Base-by-base conservation (phyloP, 257 asterid species). In the Ballota nigra region DNA sequence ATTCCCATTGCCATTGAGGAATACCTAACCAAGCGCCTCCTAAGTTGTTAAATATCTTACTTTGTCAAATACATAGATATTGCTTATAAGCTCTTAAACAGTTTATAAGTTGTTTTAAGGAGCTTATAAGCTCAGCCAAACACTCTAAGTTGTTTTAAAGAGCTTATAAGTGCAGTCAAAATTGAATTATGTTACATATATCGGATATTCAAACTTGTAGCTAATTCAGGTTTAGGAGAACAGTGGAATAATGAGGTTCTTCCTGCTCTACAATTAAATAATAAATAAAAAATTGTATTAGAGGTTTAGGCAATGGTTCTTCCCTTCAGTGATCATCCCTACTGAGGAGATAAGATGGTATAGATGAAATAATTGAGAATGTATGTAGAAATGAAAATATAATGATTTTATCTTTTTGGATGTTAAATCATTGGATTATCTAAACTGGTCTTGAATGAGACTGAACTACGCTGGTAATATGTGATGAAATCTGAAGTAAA, bases 401-500 rank as follows among this genome's bases (percentile, higher is more conserved):
- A 28, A 26, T 62, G 51, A 1, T 29, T n/a, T 56, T 9, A 19
- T 3, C 24, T 16, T 1, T 64, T 55, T 19, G 24, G 52, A 28
- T 40, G 9, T 12, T 9, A 26, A 74, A 12, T 65, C 6, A 29
- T 49, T 45, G 49, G 51, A 49, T 69, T 16, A 24, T 18, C 22
- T 60, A 60, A 26, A n/a, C n/a, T 31, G 6, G 8, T 63, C 24
- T 69, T 52, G 43, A 55, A 33, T 53, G 61, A 34, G 63, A 61
- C 38, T 72, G 52, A 24, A 6, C 43, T 70, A 40, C 59, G 52
- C 68, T 70, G 28, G 63, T 57, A 33, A 56, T 66, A 29, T 29
- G 49, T 3, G 57, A 52, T 40, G 41, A 66, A 63, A 26, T 49
- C 41, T 63, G 28, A 45, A 75, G 68, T 57, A 22, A 68, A 75